These are phyloP conservation scores for Daldinia grandis DNA, from an alignment of 495 filamentous ascomycete species.

Conservation along the genomic window DNA sequence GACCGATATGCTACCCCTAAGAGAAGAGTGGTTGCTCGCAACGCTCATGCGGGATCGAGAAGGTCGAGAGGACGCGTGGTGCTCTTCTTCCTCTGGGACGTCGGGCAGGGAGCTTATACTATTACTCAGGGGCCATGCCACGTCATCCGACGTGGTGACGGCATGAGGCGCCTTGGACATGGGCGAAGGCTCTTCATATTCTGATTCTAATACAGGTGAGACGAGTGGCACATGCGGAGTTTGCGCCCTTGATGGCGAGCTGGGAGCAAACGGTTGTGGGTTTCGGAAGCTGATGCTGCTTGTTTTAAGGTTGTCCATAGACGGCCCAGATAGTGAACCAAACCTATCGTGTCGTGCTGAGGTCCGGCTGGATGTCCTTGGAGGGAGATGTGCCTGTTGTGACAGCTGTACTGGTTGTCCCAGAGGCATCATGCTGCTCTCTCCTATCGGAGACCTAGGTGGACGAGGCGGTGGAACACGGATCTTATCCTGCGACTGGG, in stretches of 20 bases:
- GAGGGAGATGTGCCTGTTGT: slow-evolving; percentile 2
- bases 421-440: slow-evolving; percentile 34
- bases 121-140: slow-evolving; percentile 56
- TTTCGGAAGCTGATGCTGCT: slow-evolving; percentile 52
- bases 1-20: slow-evolving; percentile 57
- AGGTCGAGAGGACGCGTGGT: slow-evolving; percentile 32
- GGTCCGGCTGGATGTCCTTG: slow-evolving; percentile 59
- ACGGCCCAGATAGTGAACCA: slow-evolving; percentile 44
- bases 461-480: slow-evolving; percentile 57
- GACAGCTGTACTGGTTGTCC: neutral
- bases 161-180: slow-evolving; percentile 46
- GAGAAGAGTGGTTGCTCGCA: slow-evolving; percentile 52
- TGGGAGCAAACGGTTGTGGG: slow-evolving; percentile 48
- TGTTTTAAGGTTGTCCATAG: slow-evolving; percentile 52
- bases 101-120: slow-evolving; percentile 65
- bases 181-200: slow-evolving; percentile 36
- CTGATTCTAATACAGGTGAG: slow-evolving; percentile 44
- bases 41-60: slow-evolving; percentile 53
- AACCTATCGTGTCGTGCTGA: slow-evolving; percentile 55
- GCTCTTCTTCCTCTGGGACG: slow-evolving; percentile 80
- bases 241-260: slow-evolving; percentile 38
- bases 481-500: slow-evolving; percentile 59
- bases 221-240: slow-evolving; percentile 43
- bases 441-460: slow-evolving; percentile 54
- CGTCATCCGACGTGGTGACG: slow-evolving; percentile 59